These are phyloP conservation scores for Aspergillus sp. DNA, from an alignment of 2,329 filamentous ascomycete species.

Conservation along the genomic window DNA sequence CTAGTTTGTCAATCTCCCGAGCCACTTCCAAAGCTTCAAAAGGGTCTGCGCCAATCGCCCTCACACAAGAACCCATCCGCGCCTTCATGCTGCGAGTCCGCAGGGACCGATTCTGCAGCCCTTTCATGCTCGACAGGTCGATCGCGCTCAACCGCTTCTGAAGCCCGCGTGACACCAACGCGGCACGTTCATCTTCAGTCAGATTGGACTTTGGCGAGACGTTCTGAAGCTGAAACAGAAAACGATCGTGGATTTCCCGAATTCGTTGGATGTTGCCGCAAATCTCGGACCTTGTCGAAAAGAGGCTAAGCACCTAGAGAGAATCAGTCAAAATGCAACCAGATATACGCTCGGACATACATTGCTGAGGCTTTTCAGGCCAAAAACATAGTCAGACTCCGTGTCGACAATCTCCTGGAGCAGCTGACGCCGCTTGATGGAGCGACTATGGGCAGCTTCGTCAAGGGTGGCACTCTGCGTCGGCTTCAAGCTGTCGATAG, in stretches of 20 bases:
- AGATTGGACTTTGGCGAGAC: conserved; percentile 54
- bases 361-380: conserved; percentile 77
- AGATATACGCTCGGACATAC: conserved; percentile 40
- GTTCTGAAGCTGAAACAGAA: conserved; percentile 64
- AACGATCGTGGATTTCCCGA: conserved; percentile 70
- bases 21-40: conserved; percentile 46
- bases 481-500: conserved; percentile 47
- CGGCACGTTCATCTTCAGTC: conserved; percentile 11
- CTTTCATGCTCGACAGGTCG: conserved; percentile 33
- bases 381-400: conserved; percentile 80
- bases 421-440: conserved; percentile 66
- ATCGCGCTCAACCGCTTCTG: conserved; percentile 42
- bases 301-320: conserved; percentile 60
- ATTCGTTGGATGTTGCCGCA: conserved; percentile 73
- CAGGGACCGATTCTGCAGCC: conserved; percentile 18
- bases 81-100: conserved; percentile 21
- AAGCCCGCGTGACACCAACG: conserved; percentile 16
- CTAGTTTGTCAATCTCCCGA: conserved; percentile 44
- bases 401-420: conserved; percentile 78
- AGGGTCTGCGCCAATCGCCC: conserved; percentile 41
- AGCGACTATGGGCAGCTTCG: conserved; percentile 59
- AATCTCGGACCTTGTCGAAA: conserved; percentile 65
- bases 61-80: conserved; percentile 17
- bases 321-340: conserved; percentile 17
- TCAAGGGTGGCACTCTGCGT: conserved; percentile 47